phyloP scores from a whole-genome alignment of 805 yeast genomes.

The Wickerhamiella spandovensis region DNA sequence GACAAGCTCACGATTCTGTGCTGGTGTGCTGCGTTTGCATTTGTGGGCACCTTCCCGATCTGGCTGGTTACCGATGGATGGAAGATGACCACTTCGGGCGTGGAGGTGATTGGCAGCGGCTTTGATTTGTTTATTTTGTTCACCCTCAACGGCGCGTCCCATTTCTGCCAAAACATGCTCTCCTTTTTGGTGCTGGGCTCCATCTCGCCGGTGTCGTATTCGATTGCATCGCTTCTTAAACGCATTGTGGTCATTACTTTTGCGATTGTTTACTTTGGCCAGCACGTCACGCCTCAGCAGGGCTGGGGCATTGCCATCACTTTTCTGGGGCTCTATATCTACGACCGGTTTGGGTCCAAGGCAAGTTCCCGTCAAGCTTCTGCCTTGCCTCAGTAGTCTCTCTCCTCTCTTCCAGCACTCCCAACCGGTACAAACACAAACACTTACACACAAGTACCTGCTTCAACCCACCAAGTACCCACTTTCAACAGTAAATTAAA shows the following conservation, averaged over 20 bases:
- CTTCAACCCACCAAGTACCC: too few species aligned
- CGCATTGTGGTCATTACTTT: constrained; percentile 72
- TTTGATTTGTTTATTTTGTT: constrained; percentile 36
- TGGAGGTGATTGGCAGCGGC: constrained; percentile 13
- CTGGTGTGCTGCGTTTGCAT: constrained; percentile 66
- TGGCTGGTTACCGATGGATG: constrained; percentile 50
- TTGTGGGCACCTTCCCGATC: constrained; percentile 56
- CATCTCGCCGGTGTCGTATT: constrained; percentile 72
- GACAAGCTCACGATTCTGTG: constrained; percentile 72
- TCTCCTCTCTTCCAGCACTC: too few species aligned
- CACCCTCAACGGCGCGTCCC: constrained; percentile 56
- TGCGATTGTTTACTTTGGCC: constrained; percentile 55
- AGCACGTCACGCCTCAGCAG: constrained; percentile 26
- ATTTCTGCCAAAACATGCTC: constrained; percentile 65
- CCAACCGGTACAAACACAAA: not conserved
- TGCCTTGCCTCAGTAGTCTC: not conserved
- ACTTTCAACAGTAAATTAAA: too few species aligned
- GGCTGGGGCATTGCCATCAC: constrained; percentile 31
- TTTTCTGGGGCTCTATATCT: constrained; percentile 29
- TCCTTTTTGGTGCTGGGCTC: constrained; percentile 72
- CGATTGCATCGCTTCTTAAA: constrained; percentile 78
- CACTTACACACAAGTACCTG: too few species aligned
- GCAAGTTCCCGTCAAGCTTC: not conserved
- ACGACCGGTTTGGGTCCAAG: constrained; percentile 29
- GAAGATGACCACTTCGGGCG: constrained; percentile 10